phyloP scores from a whole-genome alignment of 495 filamentous ascomycete species.

The Aspergillus carlsbadensis region DNA sequence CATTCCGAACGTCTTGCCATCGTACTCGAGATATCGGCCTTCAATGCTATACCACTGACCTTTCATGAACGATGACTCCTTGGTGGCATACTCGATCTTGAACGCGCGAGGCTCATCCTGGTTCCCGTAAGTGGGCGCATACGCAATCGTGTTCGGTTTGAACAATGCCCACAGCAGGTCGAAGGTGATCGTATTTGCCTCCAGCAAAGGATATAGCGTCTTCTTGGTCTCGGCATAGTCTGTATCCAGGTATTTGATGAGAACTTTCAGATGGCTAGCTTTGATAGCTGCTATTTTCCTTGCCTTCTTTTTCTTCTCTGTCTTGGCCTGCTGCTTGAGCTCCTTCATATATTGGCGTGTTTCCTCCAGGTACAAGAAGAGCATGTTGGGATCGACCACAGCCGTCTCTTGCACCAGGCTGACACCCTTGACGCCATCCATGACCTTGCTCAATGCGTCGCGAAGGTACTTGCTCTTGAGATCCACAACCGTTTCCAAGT shows the following conservation, averaged over 20 bases:
- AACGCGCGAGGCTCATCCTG: conserved; percentile 84
- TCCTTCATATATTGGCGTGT: conserved; percentile 64
- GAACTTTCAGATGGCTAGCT: conserved; percentile 68
- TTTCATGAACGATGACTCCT: conserved; percentile 67
- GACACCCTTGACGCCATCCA: conserved; percentile 81
- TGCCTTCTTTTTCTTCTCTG: conserved; percentile 66
- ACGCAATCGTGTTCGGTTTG: conserved; percentile 86
- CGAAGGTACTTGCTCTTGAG: conserved; percentile 82
- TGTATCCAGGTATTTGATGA: conserved; percentile 77
- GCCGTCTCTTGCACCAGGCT: conserved; percentile 80
- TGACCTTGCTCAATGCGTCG: conserved; percentile 68
- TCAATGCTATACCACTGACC: conserved; percentile 81
- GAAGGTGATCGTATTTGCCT: conserved; percentile 84
- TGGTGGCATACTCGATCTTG: conserved; percentile 79
- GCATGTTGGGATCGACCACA: conserved; percentile 77
- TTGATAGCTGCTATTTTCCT: conserved; percentile 55
- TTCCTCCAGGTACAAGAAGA: conserved; percentile 86
- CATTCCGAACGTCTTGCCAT: conserved; percentile 73
- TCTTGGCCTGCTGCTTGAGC: conserved; percentile 58
- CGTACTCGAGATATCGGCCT: conserved; percentile 81
- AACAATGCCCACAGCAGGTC: conserved; percentile 89
- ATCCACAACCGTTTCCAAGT: conserved; percentile 73
- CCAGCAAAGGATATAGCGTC: conserved; percentile 78
- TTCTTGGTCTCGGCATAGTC: conserved; percentile 80
- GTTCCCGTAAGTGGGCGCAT: conserved; percentile 76